Conservation (phyloP, 1,139 yeast genomes). For the Geotrichum klebahnii region DNA sequence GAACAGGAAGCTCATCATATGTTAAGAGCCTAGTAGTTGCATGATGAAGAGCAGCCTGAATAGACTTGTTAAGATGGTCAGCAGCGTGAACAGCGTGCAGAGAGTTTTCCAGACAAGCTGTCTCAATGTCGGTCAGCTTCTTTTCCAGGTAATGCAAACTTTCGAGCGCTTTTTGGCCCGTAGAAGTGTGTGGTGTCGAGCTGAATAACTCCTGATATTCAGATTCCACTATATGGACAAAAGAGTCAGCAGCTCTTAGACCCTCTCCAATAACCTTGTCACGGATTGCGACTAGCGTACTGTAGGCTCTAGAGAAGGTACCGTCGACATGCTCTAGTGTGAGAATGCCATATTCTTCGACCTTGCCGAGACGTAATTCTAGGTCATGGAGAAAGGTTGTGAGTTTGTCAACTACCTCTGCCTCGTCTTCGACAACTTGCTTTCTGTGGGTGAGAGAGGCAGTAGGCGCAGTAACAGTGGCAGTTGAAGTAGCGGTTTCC, state of each 20-base stretch:
- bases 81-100: slow-evolving; percentile 27
- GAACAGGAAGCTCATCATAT: slow-evolving; percentile 82
- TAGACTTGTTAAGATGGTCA: slow-evolving; percentile 20
- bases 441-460: slow-evolving; percentile 4
- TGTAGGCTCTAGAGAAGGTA: slow-evolving; percentile 33
- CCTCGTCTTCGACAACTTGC: not conserved
- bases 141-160: slow-evolving; percentile 37
- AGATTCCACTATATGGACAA: slow-evolving; percentile 33
- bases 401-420: slow-evolving; percentile 8
- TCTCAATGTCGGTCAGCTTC: slow-evolving; percentile 36
- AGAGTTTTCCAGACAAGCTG: slow-evolving; percentile 22
- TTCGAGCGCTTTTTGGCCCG: slow-evolving; percentile 23
- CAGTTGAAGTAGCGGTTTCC: slow-evolving; percentile 7
- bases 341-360: slow-evolving; percentile 37
- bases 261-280: slow-evolving; percentile 37
- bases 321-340: slow-evolving; percentile 37
- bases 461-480: slow-evolving; percentile 2
- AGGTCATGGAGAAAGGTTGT: slow-evolving; percentile 20
- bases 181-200: slow-evolving; percentile 7
- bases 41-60: slow-evolving; percentile 38
- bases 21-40: slow-evolving; percentile 63
- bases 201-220: slow-evolving; percentile 25
- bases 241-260: slow-evolving; percentile 35
- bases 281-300: slow-evolving; percentile 34
- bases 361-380: slow-evolving; percentile 33